Base-by-base conservation (phyloP, 768 basidiomycete genomes). In the Suillus weaverae region DNA sequence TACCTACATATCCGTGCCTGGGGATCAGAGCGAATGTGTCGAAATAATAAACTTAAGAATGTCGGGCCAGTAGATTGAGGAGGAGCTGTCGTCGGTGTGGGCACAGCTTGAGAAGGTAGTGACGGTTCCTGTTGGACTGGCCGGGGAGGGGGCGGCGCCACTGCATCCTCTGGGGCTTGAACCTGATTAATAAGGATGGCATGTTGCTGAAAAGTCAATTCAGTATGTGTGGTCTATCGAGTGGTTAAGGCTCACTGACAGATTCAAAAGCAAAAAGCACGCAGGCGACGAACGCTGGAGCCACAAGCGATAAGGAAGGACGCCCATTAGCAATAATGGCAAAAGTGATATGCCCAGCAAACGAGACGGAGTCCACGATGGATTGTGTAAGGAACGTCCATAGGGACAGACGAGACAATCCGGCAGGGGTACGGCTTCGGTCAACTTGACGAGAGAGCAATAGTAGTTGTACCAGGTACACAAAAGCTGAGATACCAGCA, bases 321-420 rank as follows among this genome's bases (percentile, higher is more conserved):
- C 88, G 80, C 50, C 94, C 94, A 66, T 95, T 91, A 3, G 91
- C 88, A 43, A 95, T 78, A 63, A 96, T 90, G 5, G 92, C 93
- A 64, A 97, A 89, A 0, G 94, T 95, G 62, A 95, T 87, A 70
- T 96, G 93, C 0, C 90, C 91, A 22, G 92, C 91, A 73, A 97
- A 96, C 0, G 91, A 87, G 50, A 94, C 87, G 0, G 91, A 86
- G 71, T 97, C 95, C 22, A 92, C 84, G 1, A 89, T 84, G 6
- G 89, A 85, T 75, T 95, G 93, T 7, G 88, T 78, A 26, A 94
- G 80, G 73, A 96, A 94, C 1, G 89, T 86, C 89, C 92, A 95
- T 8, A 90, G 81, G 3, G 94, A 96, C 10, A 95, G 82, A 18
- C 91, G 86, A 6, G 90, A 85, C 18, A 96, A 81, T 6, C 88